phyloP scores from a whole-genome alignment of 345 rosid genomes.

The Schrenkiella parvula region DNA sequence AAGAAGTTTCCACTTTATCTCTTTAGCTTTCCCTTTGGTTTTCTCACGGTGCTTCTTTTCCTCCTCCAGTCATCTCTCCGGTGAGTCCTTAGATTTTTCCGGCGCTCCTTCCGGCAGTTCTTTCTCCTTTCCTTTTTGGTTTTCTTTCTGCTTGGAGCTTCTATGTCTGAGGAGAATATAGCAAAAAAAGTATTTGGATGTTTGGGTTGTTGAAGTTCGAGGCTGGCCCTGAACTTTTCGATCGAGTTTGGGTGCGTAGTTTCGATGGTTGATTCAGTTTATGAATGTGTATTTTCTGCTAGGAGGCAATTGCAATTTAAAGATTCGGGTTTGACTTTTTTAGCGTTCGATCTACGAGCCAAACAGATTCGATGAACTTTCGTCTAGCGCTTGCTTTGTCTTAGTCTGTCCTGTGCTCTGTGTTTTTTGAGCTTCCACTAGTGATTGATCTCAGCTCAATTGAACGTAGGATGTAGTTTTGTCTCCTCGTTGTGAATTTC shows the following conservation, averaged over 20 bases:
- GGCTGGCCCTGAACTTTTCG: not conserved
- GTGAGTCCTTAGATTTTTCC: constrained; percentile 8
- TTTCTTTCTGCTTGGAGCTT: not conserved
- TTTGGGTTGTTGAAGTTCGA: not conserved
- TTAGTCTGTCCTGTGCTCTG: not conserved
- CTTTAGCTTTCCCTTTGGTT: constrained; percentile 11
- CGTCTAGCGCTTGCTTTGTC: not conserved
- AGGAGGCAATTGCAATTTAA: not conserved
- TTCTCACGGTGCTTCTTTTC: not conserved
- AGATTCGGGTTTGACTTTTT: constrained; percentile 33
- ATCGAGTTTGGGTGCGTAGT: constrained; percentile 1
- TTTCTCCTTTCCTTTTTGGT: not conserved
- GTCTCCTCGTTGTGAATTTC: not conserved
- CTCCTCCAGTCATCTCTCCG: constrained; percentile 12
- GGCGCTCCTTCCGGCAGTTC: not conserved
- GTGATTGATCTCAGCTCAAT: constrained; percentile 8
- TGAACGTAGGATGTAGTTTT: not conserved
- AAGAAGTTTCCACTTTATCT: not conserved
- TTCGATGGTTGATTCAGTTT: not conserved
- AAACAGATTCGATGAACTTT: constrained; percentile 18
- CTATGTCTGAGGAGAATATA: not conserved
- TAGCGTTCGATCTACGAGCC: constrained; percentile 17
- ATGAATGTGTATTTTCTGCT: not conserved
- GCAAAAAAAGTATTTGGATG: not conserved
- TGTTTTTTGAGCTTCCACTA: not conserved